A percentile compares a stretch with the other conserved stretches of the same genome.
Conservation (phyloP, 129 eudicot genomes). For the Oenanthe sinensis region DNA sequence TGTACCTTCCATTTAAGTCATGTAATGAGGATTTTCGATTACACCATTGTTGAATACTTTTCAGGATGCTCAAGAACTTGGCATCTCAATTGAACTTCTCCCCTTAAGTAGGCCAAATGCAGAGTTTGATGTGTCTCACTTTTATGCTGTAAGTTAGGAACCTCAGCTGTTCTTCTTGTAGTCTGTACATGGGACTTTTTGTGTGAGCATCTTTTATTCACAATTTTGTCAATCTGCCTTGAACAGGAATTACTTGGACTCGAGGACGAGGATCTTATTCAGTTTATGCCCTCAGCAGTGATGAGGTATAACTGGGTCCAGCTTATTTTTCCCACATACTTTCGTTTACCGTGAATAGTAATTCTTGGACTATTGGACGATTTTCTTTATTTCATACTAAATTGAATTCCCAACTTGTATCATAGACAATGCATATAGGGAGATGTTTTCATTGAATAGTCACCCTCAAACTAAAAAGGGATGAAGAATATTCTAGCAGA, state of each 20-base stretch:
- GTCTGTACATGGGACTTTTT: background rate
- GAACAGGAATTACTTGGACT: conserved; percentile 84
- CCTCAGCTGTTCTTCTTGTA: background rate
- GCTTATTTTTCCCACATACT: background rate
- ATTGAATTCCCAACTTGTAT: too few relatives aligned
- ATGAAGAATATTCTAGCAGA: background rate
- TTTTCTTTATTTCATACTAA: background rate
- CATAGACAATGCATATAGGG: background rate
- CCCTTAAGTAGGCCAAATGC: conserved; percentile 69
- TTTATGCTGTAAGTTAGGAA: conserved; percentile 71
- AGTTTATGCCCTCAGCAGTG: conserved; percentile 61
- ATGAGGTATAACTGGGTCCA: conserved; percentile 47
- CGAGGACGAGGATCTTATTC: conserved; percentile 68
- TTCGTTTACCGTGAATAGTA: background rate
- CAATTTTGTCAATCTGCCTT: conserved; percentile 13
- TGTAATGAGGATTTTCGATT: background rate
- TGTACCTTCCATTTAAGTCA: background rate
- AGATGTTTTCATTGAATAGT: background rate
- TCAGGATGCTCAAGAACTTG: conserved; percentile 99
- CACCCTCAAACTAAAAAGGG: background rate
- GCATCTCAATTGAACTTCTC: conserved; percentile 84
- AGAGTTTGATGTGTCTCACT: conserved; percentile 68
- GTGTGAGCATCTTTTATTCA: background rate
- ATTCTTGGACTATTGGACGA: background rate
- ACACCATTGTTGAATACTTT: conserved; percentile 8